Evolutionary conservation across 2,329 filamentous ascomycete genomes (phyloP).

Genomic region (Zymoseptoria ardabiliae): DNA sequence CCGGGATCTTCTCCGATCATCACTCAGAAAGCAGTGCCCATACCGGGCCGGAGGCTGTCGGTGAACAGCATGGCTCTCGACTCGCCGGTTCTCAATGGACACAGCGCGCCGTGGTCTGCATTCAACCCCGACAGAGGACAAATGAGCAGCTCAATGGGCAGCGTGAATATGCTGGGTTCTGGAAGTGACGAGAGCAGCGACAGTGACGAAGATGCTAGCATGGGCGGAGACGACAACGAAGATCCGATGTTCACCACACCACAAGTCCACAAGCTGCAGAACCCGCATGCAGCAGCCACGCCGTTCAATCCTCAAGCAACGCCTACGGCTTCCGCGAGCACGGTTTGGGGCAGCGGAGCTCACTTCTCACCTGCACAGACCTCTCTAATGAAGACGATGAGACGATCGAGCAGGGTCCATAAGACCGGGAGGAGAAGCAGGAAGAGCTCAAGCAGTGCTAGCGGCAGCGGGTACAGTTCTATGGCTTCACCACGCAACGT

Average conservation of each 20-base stretch:
- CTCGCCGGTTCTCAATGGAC: conserved; percentile 49
- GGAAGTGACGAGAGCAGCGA: conserved; percentile 63
- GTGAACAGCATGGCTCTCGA: conserved; percentile 44
- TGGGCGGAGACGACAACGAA: conserved; percentile 43
- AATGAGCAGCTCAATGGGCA: conserved; percentile 75
- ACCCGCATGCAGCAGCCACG: conserved; percentile 39
- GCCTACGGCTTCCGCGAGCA: conserved; percentile 24
- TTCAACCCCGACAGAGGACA: conserved; percentile 55
- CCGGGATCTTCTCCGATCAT: conserved; percentile 87
- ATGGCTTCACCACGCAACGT: conserved; percentile 63
- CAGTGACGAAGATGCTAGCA: conserved; percentile 50
- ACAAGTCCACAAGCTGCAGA: conserved; percentile 57
- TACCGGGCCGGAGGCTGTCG: conserved; percentile 44
- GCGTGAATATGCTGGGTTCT: conserved; percentile 69
- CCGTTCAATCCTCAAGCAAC: conserved; percentile 40
- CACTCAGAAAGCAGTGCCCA: conserved; percentile 57
- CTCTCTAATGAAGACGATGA: conserved; percentile 71
- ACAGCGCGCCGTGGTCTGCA: conserved; percentile 15
- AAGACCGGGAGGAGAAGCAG: conserved; percentile 45
- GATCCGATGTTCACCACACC: conserved; percentile 79
- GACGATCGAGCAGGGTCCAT: conserved; percentile 48
- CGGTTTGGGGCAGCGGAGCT: conserved; percentile 20
- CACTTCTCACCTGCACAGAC: conserved; percentile 26
- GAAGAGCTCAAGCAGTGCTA: conserved; percentile 55
- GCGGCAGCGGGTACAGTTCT: conserved; percentile 62